These are phyloP conservation scores for Plantago major DNA, from an alignment of 257 asterid genomes.

Conservation along the genomic window DNA sequence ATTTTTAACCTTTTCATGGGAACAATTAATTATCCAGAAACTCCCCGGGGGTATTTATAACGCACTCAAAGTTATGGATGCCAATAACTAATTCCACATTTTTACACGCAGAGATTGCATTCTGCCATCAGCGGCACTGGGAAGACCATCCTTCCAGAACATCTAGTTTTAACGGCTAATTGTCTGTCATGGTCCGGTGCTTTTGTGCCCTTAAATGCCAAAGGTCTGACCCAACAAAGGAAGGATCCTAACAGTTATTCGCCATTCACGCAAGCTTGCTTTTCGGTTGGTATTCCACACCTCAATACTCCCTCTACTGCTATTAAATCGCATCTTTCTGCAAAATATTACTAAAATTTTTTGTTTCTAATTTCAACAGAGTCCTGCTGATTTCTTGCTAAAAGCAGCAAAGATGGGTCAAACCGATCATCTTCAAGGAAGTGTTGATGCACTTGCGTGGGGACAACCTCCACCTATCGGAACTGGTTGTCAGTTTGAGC, in stretches of 20 bases:
- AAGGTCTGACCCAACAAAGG: constrained; percentile 75
- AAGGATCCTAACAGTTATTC: constrained; percentile 50
- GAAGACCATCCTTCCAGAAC: constrained; percentile 75
- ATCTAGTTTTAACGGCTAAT: constrained; percentile 67
- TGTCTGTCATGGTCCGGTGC: constrained; percentile 78
- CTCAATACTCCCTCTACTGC: constrained; percentile 7
- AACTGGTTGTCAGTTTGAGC: constrained; percentile 65
- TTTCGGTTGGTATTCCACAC: constrained; percentile 50
- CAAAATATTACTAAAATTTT: constrained; percentile 14
- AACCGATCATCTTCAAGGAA: constrained; percentile 65
- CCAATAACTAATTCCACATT: constrained; percentile 26
- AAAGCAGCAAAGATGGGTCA: constrained; percentile 75
- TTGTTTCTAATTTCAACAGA: constrained; percentile 42
- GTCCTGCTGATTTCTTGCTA: constrained; percentile 55
- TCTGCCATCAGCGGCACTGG: constrained; percentile 70
- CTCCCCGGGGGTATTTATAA: too few relatives aligned
- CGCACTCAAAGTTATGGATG: constrained; percentile 1
- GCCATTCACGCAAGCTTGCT: constrained; percentile 82
- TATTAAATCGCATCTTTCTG: constrained; percentile 14
- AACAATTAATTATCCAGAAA: too few relatives aligned
- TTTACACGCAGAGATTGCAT: constrained; percentile 58
- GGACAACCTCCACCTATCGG: constrained; percentile 84
- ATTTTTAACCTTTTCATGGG: too few relatives aligned
- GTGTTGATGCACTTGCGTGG: constrained; percentile 80
- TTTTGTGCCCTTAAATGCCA: constrained; percentile 62